Evolutionary conservation across 73 alveolate species (phyloP).

Genomic region (Tetrahymena elliotti): DNA sequence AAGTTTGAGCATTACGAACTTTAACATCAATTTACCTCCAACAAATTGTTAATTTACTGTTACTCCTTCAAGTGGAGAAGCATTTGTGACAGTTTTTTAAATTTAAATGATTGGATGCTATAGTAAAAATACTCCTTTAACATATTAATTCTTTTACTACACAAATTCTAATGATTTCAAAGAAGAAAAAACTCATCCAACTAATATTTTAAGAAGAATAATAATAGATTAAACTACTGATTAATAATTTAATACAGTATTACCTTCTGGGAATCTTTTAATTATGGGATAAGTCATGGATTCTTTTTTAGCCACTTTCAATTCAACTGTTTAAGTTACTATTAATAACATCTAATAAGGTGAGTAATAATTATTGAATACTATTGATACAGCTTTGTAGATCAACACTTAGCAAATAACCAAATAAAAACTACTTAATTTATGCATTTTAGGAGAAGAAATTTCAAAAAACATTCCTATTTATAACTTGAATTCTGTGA

Average conservation of each 20-base stretch:
- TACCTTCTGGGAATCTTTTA: neutral
- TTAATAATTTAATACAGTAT: neutral
- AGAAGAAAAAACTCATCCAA: neutral
- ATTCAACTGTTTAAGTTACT: neutral
- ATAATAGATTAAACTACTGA: neutral
- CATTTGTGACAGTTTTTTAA: neutral
- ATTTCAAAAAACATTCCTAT: neutral
- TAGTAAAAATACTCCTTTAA: neutral
- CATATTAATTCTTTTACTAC: neutral
- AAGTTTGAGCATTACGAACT: neutral
- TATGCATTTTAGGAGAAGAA: neutral
- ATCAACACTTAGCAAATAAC: no score
- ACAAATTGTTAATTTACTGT: neutral
- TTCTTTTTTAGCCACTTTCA: neutral
- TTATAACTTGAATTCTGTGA: neutral
- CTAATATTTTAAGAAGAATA: neutral
- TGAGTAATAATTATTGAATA: neutral
- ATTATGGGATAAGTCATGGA: neutral
- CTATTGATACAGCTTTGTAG: neutral
- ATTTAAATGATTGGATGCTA: neutral
- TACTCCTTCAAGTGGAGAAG: neutral
- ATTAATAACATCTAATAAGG: no score
- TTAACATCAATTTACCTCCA: neutral
- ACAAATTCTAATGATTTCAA: neutral
- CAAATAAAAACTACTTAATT: neutral